phyloP scores from a whole-genome alignment of 768 basidiomycete genomes.

The Sarcodon sp. region DNA sequence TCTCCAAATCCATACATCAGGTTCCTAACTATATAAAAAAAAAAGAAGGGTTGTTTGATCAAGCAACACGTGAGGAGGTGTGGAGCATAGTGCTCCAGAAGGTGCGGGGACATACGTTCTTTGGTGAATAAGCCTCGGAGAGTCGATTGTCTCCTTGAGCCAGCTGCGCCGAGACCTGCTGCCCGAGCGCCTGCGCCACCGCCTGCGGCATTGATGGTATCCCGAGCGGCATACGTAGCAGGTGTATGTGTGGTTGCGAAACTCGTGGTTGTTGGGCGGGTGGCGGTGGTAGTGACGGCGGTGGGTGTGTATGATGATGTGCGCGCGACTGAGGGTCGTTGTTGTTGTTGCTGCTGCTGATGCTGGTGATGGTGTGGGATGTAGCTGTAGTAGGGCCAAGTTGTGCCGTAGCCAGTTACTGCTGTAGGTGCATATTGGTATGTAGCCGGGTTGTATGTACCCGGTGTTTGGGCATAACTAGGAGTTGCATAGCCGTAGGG shows the following conservation, averaged over 20 bases:
- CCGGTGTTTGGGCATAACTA: conserved; percentile 20
- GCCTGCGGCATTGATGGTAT: conserved; percentile 16
- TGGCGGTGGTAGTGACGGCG: conserved; percentile 12
- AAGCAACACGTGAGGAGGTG: background rate
- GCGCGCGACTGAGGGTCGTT: conserved; percentile 6
- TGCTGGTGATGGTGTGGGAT: conserved; percentile 15
- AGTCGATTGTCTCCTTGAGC: conserved; percentile 50
- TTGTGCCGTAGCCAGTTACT: conserved; percentile 48
- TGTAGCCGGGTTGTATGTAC: conserved; percentile 36
- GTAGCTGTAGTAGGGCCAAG: conserved; percentile 57
- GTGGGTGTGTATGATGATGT: conserved; percentile 7
- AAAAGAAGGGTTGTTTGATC: conserved; percentile 4
- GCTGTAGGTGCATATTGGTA: conserved; percentile 44
- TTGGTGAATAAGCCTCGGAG: conserved; percentile 68
- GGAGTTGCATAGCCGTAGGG: conserved; percentile 7
- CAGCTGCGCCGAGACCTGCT: conserved; percentile 26
- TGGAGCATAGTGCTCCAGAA: too few relatives aligned
- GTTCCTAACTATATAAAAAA: conserved; percentile 56
- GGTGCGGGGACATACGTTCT: conserved; percentile 44
- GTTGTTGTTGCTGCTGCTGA: conserved; percentile 8
- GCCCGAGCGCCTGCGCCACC: conserved; percentile 20
- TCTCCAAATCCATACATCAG: conserved; percentile 94
- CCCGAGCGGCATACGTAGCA: background rate
- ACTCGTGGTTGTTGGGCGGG: conserved; percentile 15
- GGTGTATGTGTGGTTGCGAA: conserved; percentile 16